Evolutionary conservation across 345 rosid species (phyloP), one percentile per base, ranked within the genome.

Genomic region (Angophora floribunda): DNA sequence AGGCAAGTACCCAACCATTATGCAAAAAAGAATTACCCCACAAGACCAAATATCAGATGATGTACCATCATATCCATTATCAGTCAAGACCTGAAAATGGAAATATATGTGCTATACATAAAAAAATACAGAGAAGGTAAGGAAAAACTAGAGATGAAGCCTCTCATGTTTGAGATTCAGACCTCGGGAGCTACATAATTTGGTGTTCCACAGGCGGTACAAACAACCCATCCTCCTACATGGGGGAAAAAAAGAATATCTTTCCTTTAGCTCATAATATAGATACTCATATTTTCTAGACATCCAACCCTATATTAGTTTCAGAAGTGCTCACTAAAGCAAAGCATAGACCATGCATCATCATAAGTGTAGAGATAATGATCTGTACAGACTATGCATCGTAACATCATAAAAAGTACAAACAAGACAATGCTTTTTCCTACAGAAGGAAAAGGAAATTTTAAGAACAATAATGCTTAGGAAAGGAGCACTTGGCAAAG

Each of bases 161-260:
- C 84, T n/a, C 52, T 65, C 47, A 6, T 9, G 13, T 55, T 32
- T 16, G 12, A 80, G 30, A 57, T 85, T n/a, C 49, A 87, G 91
- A 96, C 99, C 99, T 97, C 99, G 51, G 99, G 99, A 87, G 99
- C 99, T 75, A 97, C 99, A 90, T 97, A 96, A 90, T 97, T 96
- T 45, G 99, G 99, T 7, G 99, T 97, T 86, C 99, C 99, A 89
- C 99, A 97, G 85, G 99, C 95, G 15, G 99, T 97, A 89, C 96
- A 91, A 96, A 98, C 91, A 97, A 91, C 52, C 99, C 99, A 92
- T 97, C 99, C 85, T 91, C 99, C 99, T 97, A 89, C 86, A 92
- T 87, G 21, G 36, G 24, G 5, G 16, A 70, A 26, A 32, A 2
- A 65, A 4, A 61, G 51, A 9, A 85, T 45, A 45, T 70, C 50